Conservation (phyloP, 192 early-diverging fungal genomes). For the Linnemannia elongata region DNA sequence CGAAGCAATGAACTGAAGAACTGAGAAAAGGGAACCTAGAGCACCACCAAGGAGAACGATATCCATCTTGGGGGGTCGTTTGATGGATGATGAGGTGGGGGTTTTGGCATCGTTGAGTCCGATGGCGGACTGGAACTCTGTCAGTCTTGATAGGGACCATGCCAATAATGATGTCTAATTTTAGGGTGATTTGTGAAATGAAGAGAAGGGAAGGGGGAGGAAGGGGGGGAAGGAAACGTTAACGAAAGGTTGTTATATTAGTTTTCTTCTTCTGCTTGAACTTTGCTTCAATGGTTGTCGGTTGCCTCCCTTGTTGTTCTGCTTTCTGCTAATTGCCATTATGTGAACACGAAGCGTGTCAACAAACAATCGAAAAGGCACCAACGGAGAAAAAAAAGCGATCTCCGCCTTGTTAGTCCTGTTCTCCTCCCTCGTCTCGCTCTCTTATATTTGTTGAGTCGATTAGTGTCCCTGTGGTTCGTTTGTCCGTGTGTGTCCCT, state of each 20-base stretch:
- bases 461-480: background rate
- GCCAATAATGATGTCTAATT: constrained; percentile 50
- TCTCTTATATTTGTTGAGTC: background rate
- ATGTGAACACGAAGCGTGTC: too few species aligned
- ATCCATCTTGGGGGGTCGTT: constrained; percentile 67
- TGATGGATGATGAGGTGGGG: constrained; percentile 4
- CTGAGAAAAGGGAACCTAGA: constrained; percentile 93
- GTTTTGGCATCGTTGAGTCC: constrained; percentile 36
- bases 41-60: constrained; percentile 93
- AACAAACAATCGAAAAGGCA: too few species aligned
- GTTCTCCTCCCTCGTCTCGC: background rate
- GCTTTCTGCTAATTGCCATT: too few species aligned
- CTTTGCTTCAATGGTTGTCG: too few species aligned
- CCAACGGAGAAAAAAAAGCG: background rate
- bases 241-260: too few species aligned
- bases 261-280: too few species aligned
- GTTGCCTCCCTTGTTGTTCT: too few species aligned
- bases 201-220: too few species aligned
- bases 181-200: background rate
- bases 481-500: background rate
- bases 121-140: constrained; percentile 44
- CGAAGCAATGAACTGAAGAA: constrained; percentile 90
- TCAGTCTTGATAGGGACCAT: constrained; percentile 51
- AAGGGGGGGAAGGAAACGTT: too few species aligned
- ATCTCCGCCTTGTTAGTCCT: background rate